A percentile compares a stretch with the other conserved stretches of the same genome.
These are phyloP conservation scores for Otatea glauca DNA, from an alignment of 176 grass and related monocot genomes.

Conservation along the genomic window DNA sequence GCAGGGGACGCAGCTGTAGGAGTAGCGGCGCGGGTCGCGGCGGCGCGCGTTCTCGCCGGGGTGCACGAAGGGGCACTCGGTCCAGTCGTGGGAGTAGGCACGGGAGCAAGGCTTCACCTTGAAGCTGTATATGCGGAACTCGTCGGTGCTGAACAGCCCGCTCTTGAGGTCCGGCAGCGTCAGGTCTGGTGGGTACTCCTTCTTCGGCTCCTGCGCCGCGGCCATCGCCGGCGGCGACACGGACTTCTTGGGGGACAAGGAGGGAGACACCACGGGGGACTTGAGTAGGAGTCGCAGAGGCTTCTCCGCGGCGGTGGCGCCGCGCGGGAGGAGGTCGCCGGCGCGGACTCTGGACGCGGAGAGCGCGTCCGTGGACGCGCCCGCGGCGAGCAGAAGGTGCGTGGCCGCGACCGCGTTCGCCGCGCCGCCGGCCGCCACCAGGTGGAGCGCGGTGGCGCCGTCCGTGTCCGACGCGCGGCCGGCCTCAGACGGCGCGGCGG, in stretches of 20 bases:
- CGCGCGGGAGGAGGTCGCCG: slow-evolving; percentile 66
- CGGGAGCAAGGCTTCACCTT: slow-evolving; percentile 98
- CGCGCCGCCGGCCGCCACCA: slow-evolving; percentile 65
- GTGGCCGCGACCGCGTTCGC: slow-evolving; percentile 38
- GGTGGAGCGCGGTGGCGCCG: slow-evolving; percentile 70
- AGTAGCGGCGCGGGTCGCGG: slow-evolving; percentile 88
- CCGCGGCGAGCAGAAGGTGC: slow-evolving; percentile 60
- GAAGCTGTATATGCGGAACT: slow-evolving; percentile 97
- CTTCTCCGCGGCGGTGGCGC: slow-evolving; percentile 15
- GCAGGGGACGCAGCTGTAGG: slow-evolving; percentile 94
- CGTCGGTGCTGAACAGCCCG: slow-evolving; percentile 84
- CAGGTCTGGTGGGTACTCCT: slow-evolving; percentile 92
- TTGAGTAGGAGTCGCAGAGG: slow-evolving; percentile 54
- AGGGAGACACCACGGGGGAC: slow-evolving; percentile 33
- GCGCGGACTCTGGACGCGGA: slow-evolving; percentile 55
- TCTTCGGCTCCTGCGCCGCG: slow-evolving; percentile 42
- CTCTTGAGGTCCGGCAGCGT: slow-evolving; percentile 94
- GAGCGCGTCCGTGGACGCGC: slow-evolving; percentile 58
- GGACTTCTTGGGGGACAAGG: slow-evolving; percentile 56
- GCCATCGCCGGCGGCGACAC: slow-evolving; percentile 8
- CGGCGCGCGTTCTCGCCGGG: slow-evolving; percentile 96
- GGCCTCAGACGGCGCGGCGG: slow-evolving; percentile 47
- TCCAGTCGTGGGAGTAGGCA: slow-evolving; percentile 99
- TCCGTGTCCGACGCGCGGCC: slow-evolving; percentile 57
- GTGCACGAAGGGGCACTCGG: slow-evolving; percentile 97